These are phyloP conservation scores for Ophiosphaerella herpotricha DNA, from an alignment of 2,329 filamentous ascomycete species.

Conservation along the genomic window DNA sequence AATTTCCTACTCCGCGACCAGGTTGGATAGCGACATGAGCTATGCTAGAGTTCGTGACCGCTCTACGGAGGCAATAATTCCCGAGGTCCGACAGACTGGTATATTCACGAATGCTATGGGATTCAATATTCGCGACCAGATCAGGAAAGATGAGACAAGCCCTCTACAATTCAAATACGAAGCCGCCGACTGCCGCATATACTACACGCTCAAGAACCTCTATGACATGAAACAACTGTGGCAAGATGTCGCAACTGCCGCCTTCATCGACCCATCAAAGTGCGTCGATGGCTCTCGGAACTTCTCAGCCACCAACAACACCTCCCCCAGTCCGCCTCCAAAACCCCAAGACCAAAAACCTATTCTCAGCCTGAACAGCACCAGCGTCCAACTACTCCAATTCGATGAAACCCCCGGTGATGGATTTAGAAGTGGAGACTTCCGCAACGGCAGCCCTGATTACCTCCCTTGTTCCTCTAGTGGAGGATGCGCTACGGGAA, in stretches of 20 bases:
- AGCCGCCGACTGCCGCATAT: constrained; percentile 47
- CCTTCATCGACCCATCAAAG: constrained; percentile 34
- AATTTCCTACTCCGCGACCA: constrained; percentile 39
- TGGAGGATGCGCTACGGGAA: neutral
- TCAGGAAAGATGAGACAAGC: constrained; percentile 34
- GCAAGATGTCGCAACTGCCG: constrained; percentile 40
- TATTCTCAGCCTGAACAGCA: neutral
- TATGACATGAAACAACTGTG: constrained; percentile 46
- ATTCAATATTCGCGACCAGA: constrained; percentile 47
- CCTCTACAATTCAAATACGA: constrained; percentile 48
- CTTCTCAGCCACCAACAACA: constrained; percentile 16
- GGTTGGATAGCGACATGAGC: constrained; percentile 37
- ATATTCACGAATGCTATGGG: constrained; percentile 30
- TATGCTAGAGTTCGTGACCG: constrained; percentile 1
- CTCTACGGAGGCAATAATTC: neutral
- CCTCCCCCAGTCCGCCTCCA: constrained; percentile 6
- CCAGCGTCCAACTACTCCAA: too few species aligned
- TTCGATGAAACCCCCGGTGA: too few species aligned
- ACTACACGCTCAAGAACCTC: constrained; percentile 42
- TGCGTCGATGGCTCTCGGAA: constrained; percentile 42
- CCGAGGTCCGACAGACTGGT: constrained; percentile 14
- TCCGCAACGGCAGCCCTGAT: too few species aligned
- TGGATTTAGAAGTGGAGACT: too few species aligned
- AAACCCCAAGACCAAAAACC: neutral
- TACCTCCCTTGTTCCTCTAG: too few species aligned